Percentiles rank a stretch among this genome's conserved stretches.
Evolutionary conservation across 2,329 filamentous ascomycete genomes (phyloP).

Genomic region (Incumbomyces lentus): DNA sequence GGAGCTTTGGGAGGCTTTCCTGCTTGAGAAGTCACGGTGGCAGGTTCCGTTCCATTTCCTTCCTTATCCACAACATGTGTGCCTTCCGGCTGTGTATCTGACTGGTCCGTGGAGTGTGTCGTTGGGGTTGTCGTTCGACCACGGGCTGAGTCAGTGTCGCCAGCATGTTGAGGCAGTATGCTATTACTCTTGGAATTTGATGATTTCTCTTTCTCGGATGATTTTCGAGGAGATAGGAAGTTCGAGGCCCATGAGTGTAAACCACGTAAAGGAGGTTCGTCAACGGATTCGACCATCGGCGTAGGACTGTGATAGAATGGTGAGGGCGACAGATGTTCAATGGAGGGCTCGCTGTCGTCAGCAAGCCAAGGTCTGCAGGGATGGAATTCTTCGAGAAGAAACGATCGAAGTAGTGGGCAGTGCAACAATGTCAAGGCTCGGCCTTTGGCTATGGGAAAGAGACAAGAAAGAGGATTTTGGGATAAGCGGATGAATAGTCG

Average conservation of each 20-base stretch:
- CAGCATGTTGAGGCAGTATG: conserved; percentile 22
- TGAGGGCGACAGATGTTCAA: neutral
- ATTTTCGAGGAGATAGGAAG: conserved; percentile 13
- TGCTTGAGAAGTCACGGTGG: conserved; percentile 36
- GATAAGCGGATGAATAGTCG: conserved; percentile 13
- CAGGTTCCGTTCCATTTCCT: conserved; percentile 41
- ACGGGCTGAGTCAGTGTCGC: conserved; percentile 11
- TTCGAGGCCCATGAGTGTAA: conserved; percentile 38
- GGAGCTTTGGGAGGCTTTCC: conserved; percentile 27
- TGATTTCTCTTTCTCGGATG: conserved; percentile 10
- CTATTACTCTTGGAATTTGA: conserved; percentile 16
- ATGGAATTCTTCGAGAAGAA: conserved; percentile 1
- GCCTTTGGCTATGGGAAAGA: conserved; percentile 1
- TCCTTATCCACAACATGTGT: conserved; percentile 36
- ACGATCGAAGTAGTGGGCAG: neutral
- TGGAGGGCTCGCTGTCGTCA: conserved; percentile 1
- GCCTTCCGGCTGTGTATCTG: conserved; percentile 22
- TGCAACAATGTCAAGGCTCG: conserved; percentile 1
- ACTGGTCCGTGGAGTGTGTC: conserved; percentile 3
- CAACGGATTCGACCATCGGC: conserved; percentile 46
- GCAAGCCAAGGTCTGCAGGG: conserved; percentile 2
- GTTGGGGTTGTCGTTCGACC: conserved; percentile 7
- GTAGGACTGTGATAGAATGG: conserved; percentile 14
- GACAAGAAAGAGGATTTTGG: conserved; percentile 11
- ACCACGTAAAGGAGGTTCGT: conserved; percentile 42